Percentiles rank a stretch among this genome's conserved stretches.
phyloP scores from a whole-genome alignment of 2,329 filamentous ascomycete genomes.

The Magnaporthales sp. region DNA sequence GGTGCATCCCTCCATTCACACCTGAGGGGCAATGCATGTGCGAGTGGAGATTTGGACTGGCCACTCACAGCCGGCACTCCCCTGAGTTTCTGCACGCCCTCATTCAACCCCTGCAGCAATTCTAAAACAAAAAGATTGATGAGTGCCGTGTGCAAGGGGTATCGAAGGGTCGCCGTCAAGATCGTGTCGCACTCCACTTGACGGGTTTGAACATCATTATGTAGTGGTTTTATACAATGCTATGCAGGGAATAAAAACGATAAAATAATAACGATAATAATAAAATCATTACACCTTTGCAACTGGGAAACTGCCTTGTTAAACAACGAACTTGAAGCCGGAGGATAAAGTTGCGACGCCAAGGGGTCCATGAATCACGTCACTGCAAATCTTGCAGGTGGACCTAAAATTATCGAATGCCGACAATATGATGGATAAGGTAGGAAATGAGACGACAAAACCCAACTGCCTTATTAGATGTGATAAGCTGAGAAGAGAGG shows the following conservation, averaged over 20 bases:
- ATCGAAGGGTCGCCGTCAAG: neutral
- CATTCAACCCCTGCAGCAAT: neutral
- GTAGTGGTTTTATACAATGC: neutral
- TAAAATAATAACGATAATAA: too few species aligned
- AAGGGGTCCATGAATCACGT: neutral
- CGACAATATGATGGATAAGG: neutral
- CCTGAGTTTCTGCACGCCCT: neutral
- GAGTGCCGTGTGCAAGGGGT: neutral
- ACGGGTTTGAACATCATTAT: neutral
- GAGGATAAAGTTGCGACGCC: neutral
- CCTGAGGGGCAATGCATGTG: neutral
- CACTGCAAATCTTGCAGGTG: neutral
- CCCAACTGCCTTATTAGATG: neutral
- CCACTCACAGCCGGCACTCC: neutral
- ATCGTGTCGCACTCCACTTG: neutral
- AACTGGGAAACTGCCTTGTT: neutral
- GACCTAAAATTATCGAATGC: neutral
- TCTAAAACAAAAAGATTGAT: slow-evolving; percentile 3
- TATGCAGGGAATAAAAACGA: neutral
- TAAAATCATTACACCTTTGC: too few species aligned
- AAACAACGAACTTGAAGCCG: neutral
- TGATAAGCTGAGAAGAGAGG: neutral
- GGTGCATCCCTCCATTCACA: neutral
- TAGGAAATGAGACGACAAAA: neutral
- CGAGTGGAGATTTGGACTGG: neutral